Conservation (phyloP, 305 asterid species). For the Euphrasia arctica region DNA sequence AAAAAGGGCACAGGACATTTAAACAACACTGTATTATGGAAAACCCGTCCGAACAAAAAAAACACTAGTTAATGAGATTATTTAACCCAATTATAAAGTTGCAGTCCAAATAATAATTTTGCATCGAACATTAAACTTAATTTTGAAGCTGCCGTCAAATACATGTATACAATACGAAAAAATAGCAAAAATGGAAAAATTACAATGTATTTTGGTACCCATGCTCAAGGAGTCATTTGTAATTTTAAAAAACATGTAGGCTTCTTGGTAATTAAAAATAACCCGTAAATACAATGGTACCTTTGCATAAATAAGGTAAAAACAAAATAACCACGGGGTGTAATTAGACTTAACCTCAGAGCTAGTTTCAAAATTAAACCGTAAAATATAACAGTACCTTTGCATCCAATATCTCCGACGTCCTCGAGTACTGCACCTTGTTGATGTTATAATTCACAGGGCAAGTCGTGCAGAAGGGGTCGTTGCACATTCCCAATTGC, state of each 20-base stretch:
- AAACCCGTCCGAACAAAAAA: not conserved
- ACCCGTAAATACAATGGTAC: not conserved
- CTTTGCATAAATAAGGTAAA: no score
- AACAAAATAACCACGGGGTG: not conserved
- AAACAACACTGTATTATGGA: not conserved
- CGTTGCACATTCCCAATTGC: slow-evolving; percentile 56
- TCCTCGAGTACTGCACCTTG: slow-evolving; percentile 35
- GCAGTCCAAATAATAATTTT: not conserved
- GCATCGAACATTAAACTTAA: not conserved
- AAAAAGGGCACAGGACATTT: not conserved
- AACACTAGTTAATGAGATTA: not conserved
- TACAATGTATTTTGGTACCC: not conserved
- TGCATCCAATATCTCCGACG: slow-evolving; percentile 37
- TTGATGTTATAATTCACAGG: slow-evolving; percentile 38
- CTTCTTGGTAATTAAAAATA: not conserved
- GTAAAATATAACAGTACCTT: slow-evolving; percentile 31
- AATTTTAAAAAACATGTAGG: not conserved
- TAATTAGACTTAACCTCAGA: not conserved
- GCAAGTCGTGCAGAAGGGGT: slow-evolving; percentile 59
- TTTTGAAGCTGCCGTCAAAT: not conserved
- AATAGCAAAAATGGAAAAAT: not conserved
- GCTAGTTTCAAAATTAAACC: not conserved
- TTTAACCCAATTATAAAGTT: no score
- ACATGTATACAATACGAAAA: not conserved
- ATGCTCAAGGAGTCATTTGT: not conserved